These are phyloP conservation scores for Annulohypoxylon truncatum DNA, from an alignment of 2,329 filamentous ascomycete species.

Conservation along the genomic window DNA sequence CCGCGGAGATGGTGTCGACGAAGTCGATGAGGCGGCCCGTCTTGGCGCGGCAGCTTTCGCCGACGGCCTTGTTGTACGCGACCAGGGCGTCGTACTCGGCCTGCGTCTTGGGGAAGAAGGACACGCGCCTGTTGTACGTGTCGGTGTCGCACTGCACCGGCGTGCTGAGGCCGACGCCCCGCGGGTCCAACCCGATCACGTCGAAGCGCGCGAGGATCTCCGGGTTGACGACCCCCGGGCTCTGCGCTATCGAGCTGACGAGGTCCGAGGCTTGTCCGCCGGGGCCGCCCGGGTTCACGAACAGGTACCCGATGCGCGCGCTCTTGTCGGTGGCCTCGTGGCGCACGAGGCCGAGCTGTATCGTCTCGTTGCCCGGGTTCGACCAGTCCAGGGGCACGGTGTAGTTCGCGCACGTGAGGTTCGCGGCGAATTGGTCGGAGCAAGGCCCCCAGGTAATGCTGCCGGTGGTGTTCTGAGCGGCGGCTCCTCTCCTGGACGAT, in stretches of 20 bases:
- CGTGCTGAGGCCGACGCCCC: conserved; percentile 56
- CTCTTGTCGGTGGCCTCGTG: conserved; percentile 42
- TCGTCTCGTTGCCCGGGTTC: conserved; percentile 38
- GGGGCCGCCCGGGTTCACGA: conserved; percentile 57
- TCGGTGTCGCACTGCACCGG: conserved; percentile 54
- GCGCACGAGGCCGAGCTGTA: conserved; percentile 46
- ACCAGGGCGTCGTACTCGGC: conserved; percentile 53
- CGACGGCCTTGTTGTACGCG: conserved; percentile 54
- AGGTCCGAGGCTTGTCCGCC: conserved; percentile 49
- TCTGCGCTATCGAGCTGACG: conserved; percentile 31
- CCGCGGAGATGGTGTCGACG: conserved; percentile 55
- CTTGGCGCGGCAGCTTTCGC: conserved; percentile 53
- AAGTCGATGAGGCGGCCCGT: conserved; percentile 56
- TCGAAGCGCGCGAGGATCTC: conserved; percentile 53
- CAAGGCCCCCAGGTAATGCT: conserved; percentile 37
- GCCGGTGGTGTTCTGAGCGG: background rate
- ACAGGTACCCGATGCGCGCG: conserved; percentile 52
- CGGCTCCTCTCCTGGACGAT: background rate
- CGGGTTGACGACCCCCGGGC: conserved; percentile 39
- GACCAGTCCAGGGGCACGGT: conserved; percentile 47
- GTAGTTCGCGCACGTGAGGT: conserved; percentile 45
- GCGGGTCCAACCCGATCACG: conserved; percentile 57
- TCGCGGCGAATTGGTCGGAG: conserved; percentile 27
- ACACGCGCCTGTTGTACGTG: conserved; percentile 53
- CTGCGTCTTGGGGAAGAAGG: conserved; percentile 53